phyloP scores from a whole-genome alignment of 2,329 filamentous ascomycete genomes.

The Colletotrichum sublineola region DNA sequence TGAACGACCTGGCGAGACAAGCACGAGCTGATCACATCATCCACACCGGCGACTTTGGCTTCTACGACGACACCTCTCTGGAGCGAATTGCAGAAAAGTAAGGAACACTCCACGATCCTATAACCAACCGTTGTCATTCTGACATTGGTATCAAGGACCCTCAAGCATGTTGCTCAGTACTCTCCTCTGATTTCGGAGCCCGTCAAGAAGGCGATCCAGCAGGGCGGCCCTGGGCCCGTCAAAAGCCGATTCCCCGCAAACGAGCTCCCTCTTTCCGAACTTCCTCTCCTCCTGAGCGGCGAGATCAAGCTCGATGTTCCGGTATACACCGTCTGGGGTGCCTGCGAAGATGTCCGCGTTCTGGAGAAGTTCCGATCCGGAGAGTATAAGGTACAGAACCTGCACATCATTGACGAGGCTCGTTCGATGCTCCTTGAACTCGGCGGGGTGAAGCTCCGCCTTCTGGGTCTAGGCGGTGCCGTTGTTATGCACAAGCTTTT shows the following conservation, averaged over 20 bases:
- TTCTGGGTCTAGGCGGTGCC: slow-evolving; percentile 92
- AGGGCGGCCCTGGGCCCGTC: slow-evolving; percentile 79
- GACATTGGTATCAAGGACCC: slow-evolving; percentile 71
- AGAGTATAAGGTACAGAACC: slow-evolving; percentile 97
- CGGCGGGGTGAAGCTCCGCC: slow-evolving; percentile 93
- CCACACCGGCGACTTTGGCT: slow-evolving; percentile 98
- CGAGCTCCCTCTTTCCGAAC: slow-evolving; percentile 91
- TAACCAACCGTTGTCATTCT: slow-evolving; percentile 37
- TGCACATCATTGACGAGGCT: slow-evolving; percentile 98
- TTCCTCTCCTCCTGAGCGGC: slow-evolving; percentile 88
- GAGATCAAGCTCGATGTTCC: slow-evolving; percentile 93
- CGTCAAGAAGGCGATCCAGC: slow-evolving; percentile 76
- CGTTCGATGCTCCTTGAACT: slow-evolving; percentile 95
- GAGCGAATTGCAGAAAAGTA: slow-evolving; percentile 99
- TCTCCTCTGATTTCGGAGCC: slow-evolving; percentile 90
- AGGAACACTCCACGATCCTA: slow-evolving; percentile 53
- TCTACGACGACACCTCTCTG: slow-evolving; percentile 96
- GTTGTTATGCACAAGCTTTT: slow-evolving; percentile 99
- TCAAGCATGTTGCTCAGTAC: slow-evolving; percentile 99
- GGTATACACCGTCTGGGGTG: slow-evolving; percentile 99
- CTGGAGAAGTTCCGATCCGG: slow-evolving; percentile 97
- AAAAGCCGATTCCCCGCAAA: slow-evolving; percentile 86
- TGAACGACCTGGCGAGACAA: slow-evolving; percentile 96
- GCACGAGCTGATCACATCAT: slow-evolving; percentile 97
- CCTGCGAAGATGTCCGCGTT: slow-evolving; percentile 97